Evolutionary conservation across 2,329 filamentous ascomycete species (phyloP).

Genomic region (Onygenales sp.): DNA sequence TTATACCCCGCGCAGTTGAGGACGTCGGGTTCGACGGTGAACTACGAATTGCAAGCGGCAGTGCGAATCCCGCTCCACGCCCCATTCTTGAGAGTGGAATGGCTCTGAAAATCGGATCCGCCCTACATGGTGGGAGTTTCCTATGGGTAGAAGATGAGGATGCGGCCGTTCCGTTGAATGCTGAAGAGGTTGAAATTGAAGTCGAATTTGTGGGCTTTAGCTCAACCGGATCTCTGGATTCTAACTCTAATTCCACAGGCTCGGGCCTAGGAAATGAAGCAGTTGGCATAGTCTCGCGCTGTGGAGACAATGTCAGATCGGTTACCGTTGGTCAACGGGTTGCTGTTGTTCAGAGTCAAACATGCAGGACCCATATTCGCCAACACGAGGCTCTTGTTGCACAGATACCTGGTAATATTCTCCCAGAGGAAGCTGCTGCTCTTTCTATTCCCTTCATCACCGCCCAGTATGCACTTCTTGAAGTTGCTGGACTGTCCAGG

Average conservation of each 20-base stretch:
- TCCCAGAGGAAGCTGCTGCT: constrained; percentile 9
- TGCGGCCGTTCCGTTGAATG: not conserved
- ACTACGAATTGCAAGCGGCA: not conserved
- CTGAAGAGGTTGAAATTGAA: constrained; percentile 1
- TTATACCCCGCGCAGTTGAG: not conserved
- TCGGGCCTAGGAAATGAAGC: not conserved
- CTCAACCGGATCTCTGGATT: not conserved
- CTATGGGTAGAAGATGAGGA: not conserved
- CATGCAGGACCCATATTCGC: not conserved
- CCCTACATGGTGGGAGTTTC: not conserved
- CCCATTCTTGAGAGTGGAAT: not conserved
- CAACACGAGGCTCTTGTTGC: constrained; percentile 4
- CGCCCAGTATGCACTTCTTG: constrained; percentile 9
- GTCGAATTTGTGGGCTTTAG: not conserved
- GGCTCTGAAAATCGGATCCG: not conserved
- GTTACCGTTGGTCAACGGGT: not conserved
- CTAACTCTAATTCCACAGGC: not conserved
- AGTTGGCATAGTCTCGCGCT: not conserved
- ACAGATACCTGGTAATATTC: constrained; percentile 10
- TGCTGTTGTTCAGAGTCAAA: not conserved
- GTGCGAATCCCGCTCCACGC: not conserved
- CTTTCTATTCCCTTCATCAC: constrained; percentile 11
- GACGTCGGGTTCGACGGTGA: constrained; percentile 1
- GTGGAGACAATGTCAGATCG: not conserved
- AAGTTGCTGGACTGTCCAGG: constrained; percentile 8